Base-by-base conservation (phyloP, 768 basidiomycete genomes). In the Mycena amicta region DNA sequence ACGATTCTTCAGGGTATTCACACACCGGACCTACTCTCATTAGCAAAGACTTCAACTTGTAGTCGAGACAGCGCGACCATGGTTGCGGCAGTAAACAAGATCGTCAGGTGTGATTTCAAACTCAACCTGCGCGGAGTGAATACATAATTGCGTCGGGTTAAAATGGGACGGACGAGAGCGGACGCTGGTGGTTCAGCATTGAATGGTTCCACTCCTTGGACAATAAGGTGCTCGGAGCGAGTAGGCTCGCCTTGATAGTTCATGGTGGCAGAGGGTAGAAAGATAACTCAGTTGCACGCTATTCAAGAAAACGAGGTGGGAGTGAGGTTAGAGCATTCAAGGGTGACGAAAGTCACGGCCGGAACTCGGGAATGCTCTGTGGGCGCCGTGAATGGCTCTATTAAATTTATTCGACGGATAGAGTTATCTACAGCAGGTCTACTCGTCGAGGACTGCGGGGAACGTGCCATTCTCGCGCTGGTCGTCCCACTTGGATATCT, bases 401-500 rank as follows among this genome's bases (percentile, higher is more conserved):
- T 50, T 22, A 23, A 5, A 39, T 53, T 53, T 53, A 46, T 45
- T 54, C 5, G 27, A 12, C 18, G 37, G 8, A 45, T 13, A 45
- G 33, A 37, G 50, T 51, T 25, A 46, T 46, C 45, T 50, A 52
- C 30, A 52, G 15, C 31, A 11, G 31, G 23, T 56, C 59, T 64
- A 64, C 28, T 64, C 56, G 56, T 96, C 93, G 68, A 97, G 77
- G 13, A 92, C 93, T 12, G 92, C 91, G 30, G 94, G 92, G 86
- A 97, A 97, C 22, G 90, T 90, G 57, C 92, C 93, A 64, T 75
- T 87, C 72, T 98, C 95, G 72, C 95, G 86, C 76, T 98, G 94
- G 55, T 96, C 95, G 71, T 99, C 95, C 80, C 89, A 98, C 78
- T 88, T 93, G 67, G 79, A 70, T 72, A 89, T 87, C 96, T 94